These are phyloP conservation scores for Phytophthora quininea DNA, from an alignment of 352 stramenopile species.

Conservation along the genomic window DNA sequence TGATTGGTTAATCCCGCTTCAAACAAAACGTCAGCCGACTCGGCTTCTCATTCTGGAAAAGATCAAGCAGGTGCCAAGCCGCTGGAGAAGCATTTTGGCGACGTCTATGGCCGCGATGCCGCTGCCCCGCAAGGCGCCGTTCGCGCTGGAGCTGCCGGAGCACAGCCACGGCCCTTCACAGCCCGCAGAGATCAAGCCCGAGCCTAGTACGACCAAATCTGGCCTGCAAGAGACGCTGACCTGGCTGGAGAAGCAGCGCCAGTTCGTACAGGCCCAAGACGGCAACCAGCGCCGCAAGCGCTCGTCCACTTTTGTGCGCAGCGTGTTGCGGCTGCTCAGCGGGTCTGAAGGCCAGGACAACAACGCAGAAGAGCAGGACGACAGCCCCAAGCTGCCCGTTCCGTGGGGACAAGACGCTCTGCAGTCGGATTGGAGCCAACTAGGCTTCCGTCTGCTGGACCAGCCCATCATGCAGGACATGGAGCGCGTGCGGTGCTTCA, in stretches of 20 bases:
- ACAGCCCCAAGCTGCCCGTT: slow-evolving; percentile 32
- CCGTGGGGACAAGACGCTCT: slow-evolving; percentile 59
- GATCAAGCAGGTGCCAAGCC: slow-evolving; percentile 9
- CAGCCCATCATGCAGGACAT: slow-evolving; percentile 69
- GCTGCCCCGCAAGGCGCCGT: slow-evolving; percentile 47
- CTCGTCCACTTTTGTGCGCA: slow-evolving; percentile 67
- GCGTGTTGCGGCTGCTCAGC: slow-evolving; percentile 59
- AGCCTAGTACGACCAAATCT: slow-evolving; percentile 24
- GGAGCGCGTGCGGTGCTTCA: slow-evolving; percentile 47
- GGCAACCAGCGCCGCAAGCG: slow-evolving; percentile 51
- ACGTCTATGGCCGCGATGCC: slow-evolving; percentile 21
- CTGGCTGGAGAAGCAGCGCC: slow-evolving; percentile 72
- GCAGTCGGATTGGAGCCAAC: slow-evolving; percentile 49
- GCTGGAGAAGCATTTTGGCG: not conserved
- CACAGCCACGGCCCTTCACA: not conserved
- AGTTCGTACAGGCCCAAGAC: slow-evolving; percentile 31
- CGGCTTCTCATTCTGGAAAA: slow-evolving; percentile 31
- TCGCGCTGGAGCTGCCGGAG: slow-evolving; percentile 13
- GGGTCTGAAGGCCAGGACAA: slow-evolving; percentile 25
- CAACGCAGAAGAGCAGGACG: slow-evolving; percentile 20
- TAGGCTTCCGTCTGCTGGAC: slow-evolving; percentile 63
- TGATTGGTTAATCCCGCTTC: slow-evolving; percentile 11
- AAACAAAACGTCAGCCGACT: not conserved
- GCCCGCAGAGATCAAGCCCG: not conserved
- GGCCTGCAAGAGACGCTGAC: slow-evolving; percentile 68